Base-by-base conservation (phyloP, 768 basidiomycete genomes). In the Agaricus blazei region DNA sequence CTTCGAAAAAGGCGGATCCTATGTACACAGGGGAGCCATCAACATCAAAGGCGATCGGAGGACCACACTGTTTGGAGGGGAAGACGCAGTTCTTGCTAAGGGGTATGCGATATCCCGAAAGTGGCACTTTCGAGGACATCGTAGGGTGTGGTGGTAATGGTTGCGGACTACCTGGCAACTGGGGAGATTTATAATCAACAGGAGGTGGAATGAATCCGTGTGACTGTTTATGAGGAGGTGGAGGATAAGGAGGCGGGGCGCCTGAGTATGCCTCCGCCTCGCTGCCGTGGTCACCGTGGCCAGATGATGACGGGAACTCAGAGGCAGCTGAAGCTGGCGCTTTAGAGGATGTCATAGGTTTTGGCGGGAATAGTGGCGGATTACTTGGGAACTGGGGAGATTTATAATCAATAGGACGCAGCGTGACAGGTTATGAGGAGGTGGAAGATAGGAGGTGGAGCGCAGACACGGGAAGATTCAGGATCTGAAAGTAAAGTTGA, bases 31-130 rank as follows among this genome's bases (percentile, higher is more conserved):
- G 19, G 19, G 19, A 19, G 19, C 19, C 19, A 19, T 19, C 19
- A 19, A 19, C 19, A 19, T 19, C 19, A 19, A 19, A 19, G 19
- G 19, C 19, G 57, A 91, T 65, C 4, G 85, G 84, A 1, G 58
- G 69, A 19, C 81, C 83, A 36, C 77, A 67, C 55, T 78, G 69
- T 2, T 69, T 38, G 1, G 58, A 58, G 4, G 85, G 81, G 67
- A 87, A 82, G 2, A 74, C 60, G 7, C 72, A 59, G 23, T 62
- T 62, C 1, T 73, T 73, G 48, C 68, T 69, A 44, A 88, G 70
- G 0, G 85, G 75, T 52, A 88, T 65, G 59, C 88, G 85, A 63
- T 76, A 82, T 11, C 89, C 89, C 0, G 88, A 87, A 2, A 83
- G 78, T 0, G 85, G 83, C 0, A 60, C 59, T 26, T 29, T 50